Evolutionary conservation across 192 early-diverging fungal genomes (phyloP), one percentile per base, ranked within the genome.

Genomic region (Coemansia sp.): DNA sequence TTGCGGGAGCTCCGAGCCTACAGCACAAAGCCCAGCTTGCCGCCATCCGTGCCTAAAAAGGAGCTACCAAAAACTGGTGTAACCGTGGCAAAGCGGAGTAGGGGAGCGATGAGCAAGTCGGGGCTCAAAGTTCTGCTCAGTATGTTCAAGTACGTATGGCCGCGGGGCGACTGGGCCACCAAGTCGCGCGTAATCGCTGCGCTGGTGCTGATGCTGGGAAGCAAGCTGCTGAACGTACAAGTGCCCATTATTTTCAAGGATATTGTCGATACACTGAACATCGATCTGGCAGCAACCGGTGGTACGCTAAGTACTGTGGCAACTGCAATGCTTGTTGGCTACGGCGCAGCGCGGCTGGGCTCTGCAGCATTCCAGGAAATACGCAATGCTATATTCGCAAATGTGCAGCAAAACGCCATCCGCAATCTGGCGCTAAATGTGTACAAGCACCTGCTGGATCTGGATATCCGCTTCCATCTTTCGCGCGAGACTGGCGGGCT

Each of bases 211-310:
- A 86, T 99, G 54, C 67, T 97, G n/a, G 84, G 86, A 14, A 88
- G 90, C 62, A 93, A 93, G 71, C 69, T 86, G 65, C 72, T 98
- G 29, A 98, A 94, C 62, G 94, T 99, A 0, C 93, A 93, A 68
- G 94, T 99, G 35, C 97, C 97, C 0, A 90, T 96, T 51, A 87
- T 92, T 64, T 99, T 99, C 84, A 99, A 98, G 77, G 73, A 91
- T 56, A 86, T 92, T 37, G 87, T 99, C 31, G 96, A 99, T 64
- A 85, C 85, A 21, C 82, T 99, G 35, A 94, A 86, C 49, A 83
- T 89, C 29, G 82, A 89, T 26, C 41, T 83, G 29, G 80, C 83
- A 7, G 71, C 87, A 9, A 82, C 82, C 14, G 83, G 87, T 26
- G 82, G 83, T 12, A 89, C 89, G 6, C 76, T 95, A 45, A 69